phyloP scores from a whole-genome alignment of 345 rosid genomes.

The Mercurialis annua region DNA sequence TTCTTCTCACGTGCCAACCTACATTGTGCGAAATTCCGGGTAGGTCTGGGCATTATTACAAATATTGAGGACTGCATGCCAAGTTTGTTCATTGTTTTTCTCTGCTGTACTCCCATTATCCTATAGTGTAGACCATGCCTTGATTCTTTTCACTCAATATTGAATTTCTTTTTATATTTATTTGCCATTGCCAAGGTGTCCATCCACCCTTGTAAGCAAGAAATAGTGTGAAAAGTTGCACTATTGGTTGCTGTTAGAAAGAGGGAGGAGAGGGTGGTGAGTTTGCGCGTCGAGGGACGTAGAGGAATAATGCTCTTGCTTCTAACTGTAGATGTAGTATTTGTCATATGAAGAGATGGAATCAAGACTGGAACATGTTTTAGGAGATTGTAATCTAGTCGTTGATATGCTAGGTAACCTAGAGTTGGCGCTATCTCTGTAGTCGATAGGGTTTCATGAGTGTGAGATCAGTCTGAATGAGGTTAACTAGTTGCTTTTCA shows the following conservation, averaged over 20 bases:
- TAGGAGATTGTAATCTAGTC: too few species aligned
- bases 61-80: neutral
- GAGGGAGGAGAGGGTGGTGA: neutral
- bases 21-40: constrained; percentile 82
- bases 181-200: neutral
- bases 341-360: neutral
- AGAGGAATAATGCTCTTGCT: neutral
- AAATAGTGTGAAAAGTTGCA: neutral
- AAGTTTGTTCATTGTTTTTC: neutral
- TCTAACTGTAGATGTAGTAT: neutral
- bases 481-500: too few species aligned
- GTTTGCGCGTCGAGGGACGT: too few species aligned
- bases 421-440: too few species aligned
- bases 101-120: neutral
- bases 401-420: too few species aligned
- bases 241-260: too few species aligned
- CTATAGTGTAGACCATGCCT: too few species aligned
- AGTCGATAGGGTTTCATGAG: too few species aligned
- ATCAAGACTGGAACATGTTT: neutral
- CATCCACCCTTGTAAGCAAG: neutral
- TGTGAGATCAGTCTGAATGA: too few species aligned
- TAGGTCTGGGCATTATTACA: constrained; percentile 23
- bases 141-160: neutral
- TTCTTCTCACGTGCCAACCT: constrained; percentile 92
- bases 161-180: neutral